Base-by-base conservation (phyloP, 2,329 filamentous ascomycete species). In the Hortaea sp. region DNA sequence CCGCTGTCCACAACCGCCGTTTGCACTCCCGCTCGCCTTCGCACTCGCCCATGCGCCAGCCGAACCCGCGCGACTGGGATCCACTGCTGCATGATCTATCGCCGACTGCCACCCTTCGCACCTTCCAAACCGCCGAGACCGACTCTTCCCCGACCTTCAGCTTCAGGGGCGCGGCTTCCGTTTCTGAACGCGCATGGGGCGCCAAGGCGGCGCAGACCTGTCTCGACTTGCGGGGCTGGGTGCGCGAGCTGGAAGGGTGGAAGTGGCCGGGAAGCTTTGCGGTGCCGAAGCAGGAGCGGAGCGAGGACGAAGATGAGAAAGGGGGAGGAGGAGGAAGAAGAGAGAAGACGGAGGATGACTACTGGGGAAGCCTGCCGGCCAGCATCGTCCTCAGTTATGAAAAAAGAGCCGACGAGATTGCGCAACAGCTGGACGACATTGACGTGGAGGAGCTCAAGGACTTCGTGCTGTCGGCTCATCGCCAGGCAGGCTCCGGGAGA, bases 381-480 rank as follows among this genome's bases (percentile, higher is more conserved):
- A 65, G 71, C 11, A 74, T 84, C 34, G 79, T 94, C 1, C 66
- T 75, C 41, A 69, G 70, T 42, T 89, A 92, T 63, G 85, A 92
- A 57, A 69, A 65, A 47, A 79, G 89, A 35, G 72, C 94, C 9
- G 82, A 85, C 44, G 78, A 85, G 52, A 94, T 97, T 48, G 74
- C 72, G 10, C 71, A 74, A 39, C 80, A 81, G 47, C 70, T 92
- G 69, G 78, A 85, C 46, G 74, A 77, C 35, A 70, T 92, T 43
- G 78, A 85, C 45, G 72, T 94, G 35, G 86, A 97, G 59, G 88
- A 94, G 53, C 81, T 98, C 62, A 97, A 98, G 69, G 79, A 77
- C 39, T 85, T 90, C 60, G 85, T 95, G 54, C 70, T 95, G 52
- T 81, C 84, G 64, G 85, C 85, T 58, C 85, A 95, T 69, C 82